These are phyloP conservation scores for Ustilago tritici DNA, from an alignment of 1,284 basidiomycete species.

Conservation along the genomic window DNA sequence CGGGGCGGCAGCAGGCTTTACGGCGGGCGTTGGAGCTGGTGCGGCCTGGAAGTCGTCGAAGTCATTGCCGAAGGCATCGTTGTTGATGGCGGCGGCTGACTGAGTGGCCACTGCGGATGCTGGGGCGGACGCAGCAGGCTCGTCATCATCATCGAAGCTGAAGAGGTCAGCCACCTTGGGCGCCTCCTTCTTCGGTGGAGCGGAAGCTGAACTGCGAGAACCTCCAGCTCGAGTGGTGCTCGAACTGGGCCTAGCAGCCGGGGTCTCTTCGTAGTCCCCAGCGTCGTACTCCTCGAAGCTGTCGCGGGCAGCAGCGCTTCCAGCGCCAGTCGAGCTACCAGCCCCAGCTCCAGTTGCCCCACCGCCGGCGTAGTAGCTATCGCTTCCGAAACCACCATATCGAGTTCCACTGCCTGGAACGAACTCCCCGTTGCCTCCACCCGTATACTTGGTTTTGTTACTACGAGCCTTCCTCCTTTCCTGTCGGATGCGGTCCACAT, in stretches of 20 bases:
- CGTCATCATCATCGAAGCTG: conserved; percentile 79
- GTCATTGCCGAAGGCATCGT: conserved; percentile 62
- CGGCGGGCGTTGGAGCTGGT: conserved; percentile 31
- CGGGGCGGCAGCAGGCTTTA: conserved; percentile 78
- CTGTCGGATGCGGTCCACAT: conserved; percentile 88
- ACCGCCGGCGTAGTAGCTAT: conserved; percentile 73
- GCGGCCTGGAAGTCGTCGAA: conserved; percentile 61
- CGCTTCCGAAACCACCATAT: conserved; percentile 86
- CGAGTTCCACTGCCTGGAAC: conserved; percentile 75
- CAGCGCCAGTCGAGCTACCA: conserved; percentile 72
- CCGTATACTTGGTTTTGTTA: conserved; percentile 92
- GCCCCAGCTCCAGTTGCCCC: conserved; percentile 73
- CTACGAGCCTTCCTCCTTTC: conserved; percentile 92
- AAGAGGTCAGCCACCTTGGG: conserved; percentile 77
- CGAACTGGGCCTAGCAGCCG: conserved; percentile 28
- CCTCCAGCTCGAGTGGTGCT: conserved; percentile 28
- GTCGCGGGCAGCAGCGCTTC: conserved; percentile 72
- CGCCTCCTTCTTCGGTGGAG: conserved; percentile 54
- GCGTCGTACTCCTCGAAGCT: conserved; percentile 94
- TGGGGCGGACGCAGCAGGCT: conserved; percentile 65
- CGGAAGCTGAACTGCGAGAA: conserved; percentile 21
- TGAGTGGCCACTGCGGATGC: conserved; percentile 39
- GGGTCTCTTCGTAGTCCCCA: conserved; percentile 85
- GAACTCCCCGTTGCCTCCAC: conserved; percentile 83
- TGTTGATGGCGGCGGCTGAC: conserved; percentile 7